Conservation (phyloP, 768 basidiomycete species). For the Termitomyces sp. region DNA sequence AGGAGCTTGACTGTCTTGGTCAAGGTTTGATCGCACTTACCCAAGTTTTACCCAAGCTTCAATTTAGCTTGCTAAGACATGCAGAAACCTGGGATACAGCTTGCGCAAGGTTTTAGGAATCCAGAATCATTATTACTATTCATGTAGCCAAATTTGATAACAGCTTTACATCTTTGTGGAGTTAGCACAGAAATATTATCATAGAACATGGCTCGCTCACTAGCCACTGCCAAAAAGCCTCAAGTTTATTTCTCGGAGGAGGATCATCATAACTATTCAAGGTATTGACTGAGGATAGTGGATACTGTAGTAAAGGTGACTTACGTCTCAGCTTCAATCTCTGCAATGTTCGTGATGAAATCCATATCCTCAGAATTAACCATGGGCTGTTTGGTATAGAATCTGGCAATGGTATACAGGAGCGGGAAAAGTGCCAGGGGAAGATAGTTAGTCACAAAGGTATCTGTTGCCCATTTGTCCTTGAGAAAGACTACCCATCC, state of each 20-base stretch:
- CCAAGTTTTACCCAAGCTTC: no score
- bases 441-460: slow-evolving; percentile 84
- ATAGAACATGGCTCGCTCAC: slow-evolving; percentile 37
- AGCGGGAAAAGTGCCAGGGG: slow-evolving; percentile 70
- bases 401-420: slow-evolving; percentile 55
- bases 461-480: slow-evolving; percentile 41
- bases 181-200: not conserved
- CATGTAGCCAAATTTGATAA: not conserved
- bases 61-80: not conserved
- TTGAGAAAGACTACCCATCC: slow-evolving; percentile 38
- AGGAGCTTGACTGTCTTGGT: not conserved
- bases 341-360: slow-evolving; percentile 63
- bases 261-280: slow-evolving; percentile 53
- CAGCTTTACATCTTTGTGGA: not conserved
- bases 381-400: slow-evolving; percentile 42
- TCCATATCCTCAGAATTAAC: slow-evolving; percentile 72
- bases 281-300: not conserved
- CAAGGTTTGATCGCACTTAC: not conserved
- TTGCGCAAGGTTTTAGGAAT: not conserved
- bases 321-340: slow-evolving; percentile 62
- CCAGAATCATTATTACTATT: not conserved
- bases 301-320: slow-evolving; percentile 13
- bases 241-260: slow-evolving; percentile 59
- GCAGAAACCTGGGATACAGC: not conserved
- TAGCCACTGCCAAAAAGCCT: slow-evolving; percentile 76